Base-by-base conservation (phyloP, 2,329 filamentous ascomycete genomes). In the Aspergillus niger region DNA sequence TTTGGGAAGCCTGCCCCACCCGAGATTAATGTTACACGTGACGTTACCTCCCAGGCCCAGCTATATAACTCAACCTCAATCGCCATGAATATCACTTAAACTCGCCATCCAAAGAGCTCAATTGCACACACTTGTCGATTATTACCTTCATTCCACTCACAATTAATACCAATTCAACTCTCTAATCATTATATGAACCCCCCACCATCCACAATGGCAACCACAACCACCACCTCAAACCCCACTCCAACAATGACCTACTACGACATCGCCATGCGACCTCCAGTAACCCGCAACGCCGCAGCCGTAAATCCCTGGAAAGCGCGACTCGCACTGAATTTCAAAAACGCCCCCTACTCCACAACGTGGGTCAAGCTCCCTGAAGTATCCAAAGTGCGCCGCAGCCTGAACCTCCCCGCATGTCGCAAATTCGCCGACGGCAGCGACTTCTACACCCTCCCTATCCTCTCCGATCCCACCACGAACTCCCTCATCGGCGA, bases 361-460 rank as follows among this genome's bases (percentile, higher is more conserved):
- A 84, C 82, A 8, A 65, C 70, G 57, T 89, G 84, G 83, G 77
- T 86, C 0, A 69, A 79, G 6, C 68, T 88, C 5, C 80, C 81
- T 4, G 80, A 87, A 63, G 80, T 89, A 30, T 32, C 73, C 39
- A 70, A 76, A 28, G 77, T 83, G 5, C 86, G 85, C 54, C 72
- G 72, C 13, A 55, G 66, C 5, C 79, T 88, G 22, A 67, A 76
- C 2, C 72, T 83, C 0, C 78, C 81, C 0, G 73, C 86, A 1
- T 78, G 77, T 20, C 85, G 86, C 67, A 84, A 82, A 61, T 81
- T 83, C 58, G 78, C 77, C 63, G 82, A 89, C 65, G 86, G 85
- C 44, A 76, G 74, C 36, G 83, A 86, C 66, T 89, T 80, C 74
- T 80, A 80, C 72, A 90, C 87, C 2, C 79, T 89, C 0, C 87